Base-by-base conservation (phyloP, 2,329 filamentous ascomycete species). In the Microdochium trichocladiopsis region DNA sequence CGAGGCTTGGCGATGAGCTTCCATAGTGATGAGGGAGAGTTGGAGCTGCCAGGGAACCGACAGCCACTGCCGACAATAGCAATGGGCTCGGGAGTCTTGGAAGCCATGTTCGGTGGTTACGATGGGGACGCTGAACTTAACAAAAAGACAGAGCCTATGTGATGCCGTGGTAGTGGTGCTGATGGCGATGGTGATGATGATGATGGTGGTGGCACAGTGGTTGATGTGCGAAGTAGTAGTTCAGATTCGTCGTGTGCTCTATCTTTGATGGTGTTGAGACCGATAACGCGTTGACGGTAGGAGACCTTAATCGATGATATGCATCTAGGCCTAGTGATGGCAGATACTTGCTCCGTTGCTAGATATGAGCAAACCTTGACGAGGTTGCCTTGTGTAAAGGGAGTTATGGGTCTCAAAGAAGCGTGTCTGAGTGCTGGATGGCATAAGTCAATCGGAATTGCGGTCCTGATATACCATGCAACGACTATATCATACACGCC, bases 1-100 rank as follows among this genome's bases (percentile, higher is more conserved):
- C 22, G 51, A 22, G 56, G 58, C 14, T 43, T 48, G 1, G 37
- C 16, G 2, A 58, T 52, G 3, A 58, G 48, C 16, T 51, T 43
- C 58, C 58, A 60, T 11, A 60, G 45, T n/a, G 45, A 48, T 2
- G 57, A 57, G 16, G 54, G 54, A 3, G 53, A 53, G 41, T 52
- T 48, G 4, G 49, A 51, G 10, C 45, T 43, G 4, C 58, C 58
- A 2, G 58, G 53, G 21, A 60, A 57, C 2, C 56, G 36, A 21
- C 54, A 58, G 4, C 31, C 54, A 21, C 50, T 57, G 22, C 58
- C 58, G 11, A 60, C 48, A 18, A 60, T 55, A 2, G 58, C 58
- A 12, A 60, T 56, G 10, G 58, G 58, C 45, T 60, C 58, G 14
- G 28, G 28, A 33, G 28, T 33, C 28, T 33, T 33, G 28, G 8